These are phyloP conservation scores for Phaffia tasmanica DNA, from an alignment of 768 basidiomycete species.

Conservation along the genomic window DNA sequence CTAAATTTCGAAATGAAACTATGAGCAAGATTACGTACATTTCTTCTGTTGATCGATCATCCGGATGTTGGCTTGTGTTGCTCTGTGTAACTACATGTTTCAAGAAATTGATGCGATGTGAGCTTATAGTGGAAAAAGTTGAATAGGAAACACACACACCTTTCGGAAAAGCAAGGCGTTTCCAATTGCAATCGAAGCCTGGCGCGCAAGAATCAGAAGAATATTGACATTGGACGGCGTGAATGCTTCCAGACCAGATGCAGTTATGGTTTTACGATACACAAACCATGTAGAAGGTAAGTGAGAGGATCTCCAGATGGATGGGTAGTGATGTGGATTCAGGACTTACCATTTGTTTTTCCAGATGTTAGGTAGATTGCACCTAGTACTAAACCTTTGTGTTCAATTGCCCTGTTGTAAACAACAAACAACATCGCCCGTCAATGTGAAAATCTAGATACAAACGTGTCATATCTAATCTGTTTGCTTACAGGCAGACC, in stretches of 20 bases:
- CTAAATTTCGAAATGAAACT: no score
- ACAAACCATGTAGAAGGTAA: no score
- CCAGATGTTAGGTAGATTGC: constrained; percentile 10
- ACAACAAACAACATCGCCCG: no score
- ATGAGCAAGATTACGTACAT: no score
- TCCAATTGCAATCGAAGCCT: constrained; percentile 49
- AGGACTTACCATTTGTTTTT: background rate
- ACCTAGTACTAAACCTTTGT: constrained; percentile 10
- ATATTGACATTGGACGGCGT: constrained; percentile 52
- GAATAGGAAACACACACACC: no score
- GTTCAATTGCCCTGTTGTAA: background rate
- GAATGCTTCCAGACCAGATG: constrained; percentile 43
- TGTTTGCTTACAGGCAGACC: constrained; percentile 5
- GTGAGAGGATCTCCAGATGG: no score
- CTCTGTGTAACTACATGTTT: constrained; percentile 51
- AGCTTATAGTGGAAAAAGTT: no score
- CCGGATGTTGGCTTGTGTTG: constrained; percentile 61
- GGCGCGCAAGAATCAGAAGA: constrained; percentile 23
- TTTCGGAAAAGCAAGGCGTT: constrained; percentile 59
- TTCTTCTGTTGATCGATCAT: constrained; percentile 64
- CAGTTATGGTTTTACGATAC: no score
- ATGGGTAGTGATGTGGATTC: no score
- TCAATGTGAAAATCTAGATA: no score
- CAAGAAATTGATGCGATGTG: no score
- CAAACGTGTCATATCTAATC: no score